Conservation (phyloP, 2,329 filamentous ascomycete genomes). For the Beauveria brongniartii region DNA sequence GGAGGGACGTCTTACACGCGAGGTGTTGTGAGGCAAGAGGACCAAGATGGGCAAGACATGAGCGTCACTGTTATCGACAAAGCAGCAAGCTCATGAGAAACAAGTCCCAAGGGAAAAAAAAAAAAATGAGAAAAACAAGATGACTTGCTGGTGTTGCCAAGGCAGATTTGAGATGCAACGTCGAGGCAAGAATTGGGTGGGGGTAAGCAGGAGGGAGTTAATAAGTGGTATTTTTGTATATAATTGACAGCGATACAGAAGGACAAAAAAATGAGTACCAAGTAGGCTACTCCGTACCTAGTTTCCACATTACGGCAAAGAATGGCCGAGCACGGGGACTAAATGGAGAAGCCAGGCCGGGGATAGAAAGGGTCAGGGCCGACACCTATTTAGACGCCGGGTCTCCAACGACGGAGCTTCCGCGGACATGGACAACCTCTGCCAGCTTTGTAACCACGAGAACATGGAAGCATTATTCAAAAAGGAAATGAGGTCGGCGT, state of each 20-base stretch:
- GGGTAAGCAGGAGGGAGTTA: background rate
- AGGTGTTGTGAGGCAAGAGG: background rate
- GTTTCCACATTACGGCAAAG: background rate
- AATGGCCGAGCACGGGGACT: background rate
- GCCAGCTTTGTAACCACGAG: no score
- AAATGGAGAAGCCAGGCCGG: background rate
- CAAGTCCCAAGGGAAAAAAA: background rate
- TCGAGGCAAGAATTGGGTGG: background rate
- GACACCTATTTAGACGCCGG: background rate
- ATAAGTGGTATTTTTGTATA: background rate
- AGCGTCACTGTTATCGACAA: background rate
- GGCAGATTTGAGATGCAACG: background rate
- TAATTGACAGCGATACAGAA: background rate
- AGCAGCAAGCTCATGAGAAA: no score
- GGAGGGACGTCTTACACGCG: background rate
- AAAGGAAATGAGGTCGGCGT: no score
- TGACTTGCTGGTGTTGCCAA: background rate
- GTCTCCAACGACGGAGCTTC: background rate
- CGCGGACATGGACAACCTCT: background rate
- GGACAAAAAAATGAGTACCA: background rate
- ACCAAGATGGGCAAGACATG: background rate
- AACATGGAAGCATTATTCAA: no score
- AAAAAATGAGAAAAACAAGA: background rate
- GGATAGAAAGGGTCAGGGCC: background rate
- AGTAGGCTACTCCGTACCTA: background rate